Evolutionary conservation across 306 rosid genomes (phyloP).

Genomic region (Dryas drummondii): DNA sequence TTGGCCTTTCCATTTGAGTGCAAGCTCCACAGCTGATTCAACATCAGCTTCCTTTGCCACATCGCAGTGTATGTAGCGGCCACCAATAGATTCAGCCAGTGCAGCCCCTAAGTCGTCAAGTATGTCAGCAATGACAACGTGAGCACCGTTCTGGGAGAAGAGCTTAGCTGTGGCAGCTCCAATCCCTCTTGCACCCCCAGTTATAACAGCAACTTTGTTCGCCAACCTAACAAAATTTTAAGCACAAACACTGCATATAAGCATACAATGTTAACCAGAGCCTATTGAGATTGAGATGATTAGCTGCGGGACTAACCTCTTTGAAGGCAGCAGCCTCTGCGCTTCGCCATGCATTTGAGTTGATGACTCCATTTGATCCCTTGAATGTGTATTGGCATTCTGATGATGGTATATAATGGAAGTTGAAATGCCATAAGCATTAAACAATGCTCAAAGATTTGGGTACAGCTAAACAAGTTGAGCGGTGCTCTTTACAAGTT

Average conservation of each 20-base stretch:
- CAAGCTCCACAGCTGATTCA: slow-evolving; percentile 59
- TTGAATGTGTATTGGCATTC: not conserved
- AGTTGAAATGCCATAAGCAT: not conserved
- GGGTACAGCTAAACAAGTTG: not conserved
- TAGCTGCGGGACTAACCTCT: not conserved
- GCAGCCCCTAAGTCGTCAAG: slow-evolving; percentile 59
- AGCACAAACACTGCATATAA: not conserved
- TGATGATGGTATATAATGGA: slow-evolving; percentile 8
- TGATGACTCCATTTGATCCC: not conserved
- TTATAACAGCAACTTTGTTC: slow-evolving; percentile 65
- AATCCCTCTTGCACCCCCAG: slow-evolving; percentile 88
- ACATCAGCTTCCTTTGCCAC: slow-evolving; percentile 69
- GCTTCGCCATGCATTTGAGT: not conserved
- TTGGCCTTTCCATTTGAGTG: slow-evolving; percentile 63
- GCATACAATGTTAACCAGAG: too few species aligned
- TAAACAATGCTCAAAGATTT: not conserved
- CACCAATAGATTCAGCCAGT: slow-evolving; percentile 51
- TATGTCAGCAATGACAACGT: slow-evolving; percentile 70
- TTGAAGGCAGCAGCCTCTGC: slow-evolving; percentile 2
- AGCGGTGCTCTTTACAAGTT: slow-evolving; percentile 11
- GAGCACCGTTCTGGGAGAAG: slow-evolving; percentile 64
- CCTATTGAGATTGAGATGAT: too few species aligned
- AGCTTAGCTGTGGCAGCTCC: slow-evolving; percentile 78
- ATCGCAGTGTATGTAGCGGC: slow-evolving; percentile 74
- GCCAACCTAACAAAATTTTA: slow-evolving; percentile 38